Percentiles rank a stretch among this genome's conserved stretches.
Evolutionary conservation across 225 moss, liverwort and hornwort species (phyloP).

Genomic region (Sphagnum tenellum): DNA sequence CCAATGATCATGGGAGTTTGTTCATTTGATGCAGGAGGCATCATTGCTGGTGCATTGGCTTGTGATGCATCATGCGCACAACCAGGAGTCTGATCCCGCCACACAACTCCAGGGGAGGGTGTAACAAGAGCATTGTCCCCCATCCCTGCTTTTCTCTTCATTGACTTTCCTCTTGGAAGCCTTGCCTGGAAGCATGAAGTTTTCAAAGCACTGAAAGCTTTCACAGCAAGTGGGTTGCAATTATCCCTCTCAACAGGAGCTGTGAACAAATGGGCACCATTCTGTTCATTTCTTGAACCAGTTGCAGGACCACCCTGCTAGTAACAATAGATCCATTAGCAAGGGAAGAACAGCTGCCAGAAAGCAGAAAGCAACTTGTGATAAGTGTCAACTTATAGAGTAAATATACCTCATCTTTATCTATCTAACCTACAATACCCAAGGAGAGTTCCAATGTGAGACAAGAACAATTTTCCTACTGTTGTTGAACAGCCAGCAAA

Average conservation of each 20-base stretch:
- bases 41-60: slow-evolving; percentile 5
- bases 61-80: slow-evolving; percentile 13
- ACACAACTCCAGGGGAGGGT: slow-evolving; percentile 14
- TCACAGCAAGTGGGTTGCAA: not conserved
- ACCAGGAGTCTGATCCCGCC: slow-evolving; percentile 21
- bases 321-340: not conserved
- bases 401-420: too few relatives aligned
- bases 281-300: not conserved
- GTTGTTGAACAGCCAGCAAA: too few relatives aligned
- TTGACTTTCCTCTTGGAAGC: slow-evolving; percentile 9
- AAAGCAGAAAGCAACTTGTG: not conserved
- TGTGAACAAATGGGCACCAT: not conserved
- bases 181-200: slow-evolving; percentile 1
- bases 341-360: not conserved
- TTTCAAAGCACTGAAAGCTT: not conserved
- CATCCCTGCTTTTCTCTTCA: slow-evolving; percentile 14
- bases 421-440: too few relatives aligned
- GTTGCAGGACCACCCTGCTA: not conserved
- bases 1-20: slow-evolving; percentile 1
- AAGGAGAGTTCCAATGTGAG: too few relatives aligned
- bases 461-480: too few relatives aligned
- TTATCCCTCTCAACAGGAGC: not conserved
- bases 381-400: not conserved
- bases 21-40: slow-evolving; percentile 3
- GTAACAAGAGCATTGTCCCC: not conserved